Evolutionary conservation across 1,139 yeast genomes (phyloP).

Genomic region (Candida tetrigidarum): DNA sequence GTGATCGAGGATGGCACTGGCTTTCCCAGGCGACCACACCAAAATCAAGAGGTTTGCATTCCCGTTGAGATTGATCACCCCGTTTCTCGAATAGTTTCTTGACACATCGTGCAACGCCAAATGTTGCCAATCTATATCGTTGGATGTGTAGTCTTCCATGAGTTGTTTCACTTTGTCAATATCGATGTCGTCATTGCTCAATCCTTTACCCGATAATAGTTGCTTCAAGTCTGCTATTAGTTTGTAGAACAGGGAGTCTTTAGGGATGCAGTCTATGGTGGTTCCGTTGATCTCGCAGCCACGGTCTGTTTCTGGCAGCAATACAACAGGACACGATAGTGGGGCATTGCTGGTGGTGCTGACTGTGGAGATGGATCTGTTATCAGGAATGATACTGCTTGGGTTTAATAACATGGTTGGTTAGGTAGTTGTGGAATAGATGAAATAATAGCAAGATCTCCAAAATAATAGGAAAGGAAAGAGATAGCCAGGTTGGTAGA

Average conservation of each 20-base stretch:
- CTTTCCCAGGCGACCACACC: slow-evolving; percentile 75
- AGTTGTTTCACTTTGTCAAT: slow-evolving; percentile 46
- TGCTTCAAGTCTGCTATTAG: slow-evolving; percentile 32
- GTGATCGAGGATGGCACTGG: slow-evolving; percentile 75
- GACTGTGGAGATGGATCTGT: slow-evolving; percentile 7
- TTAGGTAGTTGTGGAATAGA: background rate
- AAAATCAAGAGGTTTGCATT: slow-evolving; percentile 70
- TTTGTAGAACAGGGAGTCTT: slow-evolving; percentile 15
- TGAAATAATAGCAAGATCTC: background rate
- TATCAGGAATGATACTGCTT: slow-evolving; percentile 7
- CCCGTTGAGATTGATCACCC: slow-evolving; percentile 66
- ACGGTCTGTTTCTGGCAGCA: slow-evolving; percentile 14
- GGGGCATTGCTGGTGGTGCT: slow-evolving; percentile 5
- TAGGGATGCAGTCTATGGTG: slow-evolving; percentile 15
- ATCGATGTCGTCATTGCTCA: slow-evolving; percentile 57
- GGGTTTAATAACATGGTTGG: slow-evolving; percentile 17
- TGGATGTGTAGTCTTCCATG: slow-evolving; percentile 54
- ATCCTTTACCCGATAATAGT: slow-evolving; percentile 39
- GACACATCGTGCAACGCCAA: slow-evolving; percentile 60
- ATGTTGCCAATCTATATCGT: slow-evolving; percentile 59
- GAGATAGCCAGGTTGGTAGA: background rate
- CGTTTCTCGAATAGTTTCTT: slow-evolving; percentile 61
- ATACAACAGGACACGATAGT: slow-evolving; percentile 5
- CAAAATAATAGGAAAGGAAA: background rate
- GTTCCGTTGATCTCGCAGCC: slow-evolving; percentile 17